Evolutionary conservation across 257 asterid species (phyloP).

Genomic region (Rubia yunnanensis): DNA sequence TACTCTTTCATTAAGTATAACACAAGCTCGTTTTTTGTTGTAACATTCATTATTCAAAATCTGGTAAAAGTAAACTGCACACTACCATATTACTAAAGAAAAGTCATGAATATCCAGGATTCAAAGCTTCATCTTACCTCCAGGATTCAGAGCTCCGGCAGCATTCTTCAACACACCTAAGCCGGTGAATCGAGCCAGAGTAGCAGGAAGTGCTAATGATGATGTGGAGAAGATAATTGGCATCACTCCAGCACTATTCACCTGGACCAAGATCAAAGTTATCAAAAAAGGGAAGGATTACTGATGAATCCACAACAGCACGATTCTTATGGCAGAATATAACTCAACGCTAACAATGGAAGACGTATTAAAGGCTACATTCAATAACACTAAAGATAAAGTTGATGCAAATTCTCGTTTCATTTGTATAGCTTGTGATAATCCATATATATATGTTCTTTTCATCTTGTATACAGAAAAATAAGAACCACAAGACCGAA

Average conservation of each 20-base stretch:
- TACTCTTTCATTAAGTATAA: background rate
- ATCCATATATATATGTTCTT: background rate
- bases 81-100: background rate
- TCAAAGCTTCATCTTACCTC: slow-evolving; percentile 52
- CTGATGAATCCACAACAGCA: background rate
- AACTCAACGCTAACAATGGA: background rate
- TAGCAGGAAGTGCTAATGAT: slow-evolving; percentile 90
- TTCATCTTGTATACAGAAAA: background rate
- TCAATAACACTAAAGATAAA: background rate
- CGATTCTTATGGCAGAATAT: background rate
- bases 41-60: background rate
- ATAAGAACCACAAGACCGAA: background rate
- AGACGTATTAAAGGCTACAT: background rate
- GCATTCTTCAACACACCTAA: slow-evolving; percentile 60
- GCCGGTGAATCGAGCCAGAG: slow-evolving; percentile 95
- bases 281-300: background rate
- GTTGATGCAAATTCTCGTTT: background rate
- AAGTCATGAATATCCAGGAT: background rate
- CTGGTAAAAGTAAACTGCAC: background rate
- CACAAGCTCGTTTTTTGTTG: background rate
- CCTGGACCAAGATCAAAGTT: slow-evolving; percentile 35
- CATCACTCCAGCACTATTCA: slow-evolving; percentile 97
- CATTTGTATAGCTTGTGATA: background rate
- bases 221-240: slow-evolving; percentile 98
- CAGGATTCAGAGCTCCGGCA: slow-evolving; percentile 79